Percentiles rank a stretch among this genome's conserved stretches.
Evolutionary conservation across 108 stramenopile species (phyloP).

Genomic region (Nitzschia inconspicua): DNA sequence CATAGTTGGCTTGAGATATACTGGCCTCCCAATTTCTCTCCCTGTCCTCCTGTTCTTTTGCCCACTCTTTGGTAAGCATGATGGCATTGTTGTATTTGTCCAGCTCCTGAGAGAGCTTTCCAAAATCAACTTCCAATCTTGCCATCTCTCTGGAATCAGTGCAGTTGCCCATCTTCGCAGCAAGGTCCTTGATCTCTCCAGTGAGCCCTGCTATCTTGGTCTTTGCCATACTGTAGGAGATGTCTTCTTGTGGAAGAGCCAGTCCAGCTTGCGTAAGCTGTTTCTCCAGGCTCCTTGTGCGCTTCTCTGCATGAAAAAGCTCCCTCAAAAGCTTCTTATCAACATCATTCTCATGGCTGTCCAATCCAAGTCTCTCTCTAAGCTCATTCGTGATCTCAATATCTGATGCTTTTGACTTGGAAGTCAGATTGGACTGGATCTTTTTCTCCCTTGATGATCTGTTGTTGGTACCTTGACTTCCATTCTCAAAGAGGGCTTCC

Average conservation of each 20-base stretch:
- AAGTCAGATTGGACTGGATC: neutral
- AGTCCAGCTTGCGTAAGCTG: slow-evolving; percentile 40
- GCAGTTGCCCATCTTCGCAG: slow-evolving; percentile 17
- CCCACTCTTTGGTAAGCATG: slow-evolving; percentile 46
- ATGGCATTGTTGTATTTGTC: slow-evolving; percentile 51
- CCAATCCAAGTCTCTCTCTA: slow-evolving; percentile 8
- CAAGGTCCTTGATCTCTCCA: slow-evolving; percentile 38
- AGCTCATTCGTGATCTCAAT: slow-evolving; percentile 13
- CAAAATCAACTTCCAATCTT: slow-evolving; percentile 35
- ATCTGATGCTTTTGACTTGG: slow-evolving; percentile 11
- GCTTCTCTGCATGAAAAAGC: slow-evolving; percentile 26
- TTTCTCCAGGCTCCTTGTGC: slow-evolving; percentile 32
- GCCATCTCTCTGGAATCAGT: slow-evolving; percentile 31
- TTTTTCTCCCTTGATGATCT: neutral
- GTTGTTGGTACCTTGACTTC: neutral
- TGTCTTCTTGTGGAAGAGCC: slow-evolving; percentile 44
- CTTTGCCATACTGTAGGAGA: slow-evolving; percentile 39
- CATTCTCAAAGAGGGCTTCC: slow-evolving; percentile 21
- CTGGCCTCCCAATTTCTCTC: slow-evolving; percentile 36
- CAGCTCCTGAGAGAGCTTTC: slow-evolving; percentile 42
- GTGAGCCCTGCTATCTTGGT: slow-evolving; percentile 32
- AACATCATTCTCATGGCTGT: slow-evolving; percentile 2
- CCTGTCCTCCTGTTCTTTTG: slow-evolving; percentile 15
- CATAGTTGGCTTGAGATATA: slow-evolving; percentile 13
- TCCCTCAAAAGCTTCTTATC: slow-evolving; percentile 28